A percentile compares a stretch with the other conserved stretches of the same genome.
Evolutionary conservation across 176 grass and related monocot species (phyloP).

Genomic region (Tillandsia leiboldiana): DNA sequence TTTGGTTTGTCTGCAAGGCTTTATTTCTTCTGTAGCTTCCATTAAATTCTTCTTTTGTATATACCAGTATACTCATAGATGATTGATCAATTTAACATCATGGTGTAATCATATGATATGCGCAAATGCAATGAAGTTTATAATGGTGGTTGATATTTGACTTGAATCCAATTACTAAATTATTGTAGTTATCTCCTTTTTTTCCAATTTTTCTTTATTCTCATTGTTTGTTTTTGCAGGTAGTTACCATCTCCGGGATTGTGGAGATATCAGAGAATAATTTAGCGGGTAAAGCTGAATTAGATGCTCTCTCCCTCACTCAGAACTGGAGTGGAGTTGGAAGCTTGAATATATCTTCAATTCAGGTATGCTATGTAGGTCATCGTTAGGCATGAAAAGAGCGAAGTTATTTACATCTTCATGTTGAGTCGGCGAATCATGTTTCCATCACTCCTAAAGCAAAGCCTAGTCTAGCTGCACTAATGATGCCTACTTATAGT

Average conservation of each 20-base stretch:
- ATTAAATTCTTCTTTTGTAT: neutral
- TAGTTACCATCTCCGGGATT: conserved; percentile 57
- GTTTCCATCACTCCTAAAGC: neutral
- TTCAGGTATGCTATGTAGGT: conserved; percentile 44
- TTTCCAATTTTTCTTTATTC: neutral
- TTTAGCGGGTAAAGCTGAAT: conserved; percentile 54
- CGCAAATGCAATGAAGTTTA: neutral
- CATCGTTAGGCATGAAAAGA: conserved; percentile 1
- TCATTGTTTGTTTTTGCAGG: conserved; percentile 30
- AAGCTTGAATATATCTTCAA: conserved; percentile 77
- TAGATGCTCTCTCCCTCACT: conserved; percentile 61
- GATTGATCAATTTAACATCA: neutral
- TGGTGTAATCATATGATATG: neutral
- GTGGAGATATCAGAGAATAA: conserved; percentile 54
- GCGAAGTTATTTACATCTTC: neutral
- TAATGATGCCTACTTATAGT: neutral
- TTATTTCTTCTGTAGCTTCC: neutral
- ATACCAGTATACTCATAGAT: neutral
- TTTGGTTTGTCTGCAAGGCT: neutral
- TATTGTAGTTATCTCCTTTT: no score
- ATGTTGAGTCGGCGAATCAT: neutral
- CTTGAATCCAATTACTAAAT: no score
- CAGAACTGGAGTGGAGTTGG: conserved; percentile 89
- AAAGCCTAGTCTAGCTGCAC: neutral
- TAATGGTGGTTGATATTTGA: no score